Evolutionary conservation across 768 basidiomycete species (phyloP), one percentile per base, ranked within the genome.

Genomic region (Solioccasus polychromus): DNA sequence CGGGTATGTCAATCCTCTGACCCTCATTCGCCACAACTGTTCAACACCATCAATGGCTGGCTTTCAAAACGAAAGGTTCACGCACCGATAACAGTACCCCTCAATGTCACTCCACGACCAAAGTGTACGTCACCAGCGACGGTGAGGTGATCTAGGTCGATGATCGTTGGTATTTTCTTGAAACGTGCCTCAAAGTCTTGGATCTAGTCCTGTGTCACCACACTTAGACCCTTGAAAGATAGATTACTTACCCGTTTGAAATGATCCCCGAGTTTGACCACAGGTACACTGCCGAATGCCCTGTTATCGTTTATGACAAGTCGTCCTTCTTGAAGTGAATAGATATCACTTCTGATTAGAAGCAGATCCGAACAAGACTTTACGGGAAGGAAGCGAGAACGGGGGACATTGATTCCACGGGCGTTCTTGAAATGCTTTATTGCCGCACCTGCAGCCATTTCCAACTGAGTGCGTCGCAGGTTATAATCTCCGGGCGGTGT

Each of bases 71-170:
- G 14, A 34, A n/a, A 6, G 8, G 34, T 34, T 9, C 17, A 62
- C 73, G 14, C 44, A 79, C 82, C 78, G 55, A 95, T 93, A 59
- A 94, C 92, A 26, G 92, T 95, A 6, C 92, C 92, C 22, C 87
- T 81, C 36, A 95, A 76, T 20, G 86, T 88, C 25, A 91, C 83
- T 59, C 87, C 87, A 48, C 85, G 82, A 18, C 92, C 92, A 65
- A 95, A 92, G 73, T 83, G 82, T 26, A 94, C 90, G 64, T 94
- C 89, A 31, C 91, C 92, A 32, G 88, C 83, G 31, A 96, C 90
- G 9, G 94, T 96, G 68, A 96, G 76, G 69, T 96, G 93, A 67
- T 96, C 94, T 53, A 95, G 74, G 61, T 96, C 93, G 50, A 90
- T 69, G 54, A 96, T 88, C 60, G 81, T 80, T 24, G 93, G 93